Evolutionary conservation across 1,139 yeast species (phyloP), one percentile per base, ranked within the genome.

Genomic region (Candida neerlandica): DNA sequence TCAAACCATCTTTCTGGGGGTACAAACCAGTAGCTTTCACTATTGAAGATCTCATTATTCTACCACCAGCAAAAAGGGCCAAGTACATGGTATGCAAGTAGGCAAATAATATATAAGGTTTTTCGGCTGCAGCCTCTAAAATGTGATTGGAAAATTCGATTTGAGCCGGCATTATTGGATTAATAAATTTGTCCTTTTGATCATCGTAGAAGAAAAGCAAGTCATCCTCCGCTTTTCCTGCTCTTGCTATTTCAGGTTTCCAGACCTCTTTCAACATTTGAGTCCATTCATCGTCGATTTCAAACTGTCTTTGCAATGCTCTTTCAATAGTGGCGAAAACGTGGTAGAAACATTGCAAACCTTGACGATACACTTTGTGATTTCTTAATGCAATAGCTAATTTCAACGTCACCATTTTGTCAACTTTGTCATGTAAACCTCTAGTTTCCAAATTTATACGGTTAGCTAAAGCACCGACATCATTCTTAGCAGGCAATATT

Each of bases 31-130:
- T 72, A 30, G 91, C 84, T 59, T 78, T 82, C 45, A 86, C 75
- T 34, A 89, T 67, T 18, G 84, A 79, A 1, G 91, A 84, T 52
- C 86, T 73, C 82, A 89, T 79, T 46, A 89, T 77, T 55, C 85
- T 75, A 27, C 96, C 96, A 45, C 96, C 96, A 5, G 96, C 96
- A 70, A 89, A 89, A 45, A 89, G 76, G 1, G 95, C 96, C 62
- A 89, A 72, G 66, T 89, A 89, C 84, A 89, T 79, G 42, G 88
- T 95, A 63, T 89, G 96, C 71, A 89, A 81, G 66, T 89, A 89
- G n/a, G 96, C 96, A 50, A 89, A 73, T 37, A 89, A 68, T 34
- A 87, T 68, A 60, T 86, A 82, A 7, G 96, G 96, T 60, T 85
- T 85, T 45, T 79, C 83, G 32, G 64, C 63, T 21, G 86, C 78